Evolutionary conservation across 2,329 filamentous ascomycete species (phyloP), one percentile per base, ranked within the genome.

Genomic region (Trichoderma koningii): DNA sequence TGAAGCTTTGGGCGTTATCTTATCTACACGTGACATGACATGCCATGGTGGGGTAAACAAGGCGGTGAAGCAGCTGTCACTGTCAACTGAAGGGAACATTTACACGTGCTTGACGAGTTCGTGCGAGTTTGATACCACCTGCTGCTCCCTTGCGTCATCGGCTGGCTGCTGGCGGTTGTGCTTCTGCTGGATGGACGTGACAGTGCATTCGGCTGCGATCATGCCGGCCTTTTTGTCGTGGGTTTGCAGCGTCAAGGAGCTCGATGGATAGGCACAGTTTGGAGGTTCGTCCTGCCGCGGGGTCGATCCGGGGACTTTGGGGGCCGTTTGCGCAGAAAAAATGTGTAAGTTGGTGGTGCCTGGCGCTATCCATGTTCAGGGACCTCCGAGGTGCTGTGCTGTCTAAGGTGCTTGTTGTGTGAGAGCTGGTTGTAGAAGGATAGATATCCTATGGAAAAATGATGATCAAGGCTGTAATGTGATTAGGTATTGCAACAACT

Each of bases 1-100:
- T 44, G 53, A 28, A 64, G 55, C 53, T 53, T 64, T 23, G 3
- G 19, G 17, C 15, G 7, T 63, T 68, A 71, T 74, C 73, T 75
- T 75, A 75, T 75, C 73, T 5, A 0, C 73, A 75, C 73, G 73
- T 75, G 73, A 74, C 5, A 30, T 0, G 3, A 1, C n/a, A 2
- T 23, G 23, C 5, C 9, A 17, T 56, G 26, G 50, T 59, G 51
- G 52, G 52, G 62, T 52, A 34, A 17, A 17, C 10, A 52, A 62
- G 48, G 59, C 60, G 60, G 60, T 63, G 57, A 62, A 23, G n/a
- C 21, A n/a, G 7, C 28, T 50, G 38, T 55, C 52, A 45, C 10
- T 7, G 51, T 21, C 7, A 7, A 34, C 30, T 34, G 30, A 7
- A 10, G 38, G 17, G n/a, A 10, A 55, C 26, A 51, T 60, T 60